Base-by-base conservation (phyloP, 768 basidiomycete species). In the Sarcomyxa edulis region DNA sequence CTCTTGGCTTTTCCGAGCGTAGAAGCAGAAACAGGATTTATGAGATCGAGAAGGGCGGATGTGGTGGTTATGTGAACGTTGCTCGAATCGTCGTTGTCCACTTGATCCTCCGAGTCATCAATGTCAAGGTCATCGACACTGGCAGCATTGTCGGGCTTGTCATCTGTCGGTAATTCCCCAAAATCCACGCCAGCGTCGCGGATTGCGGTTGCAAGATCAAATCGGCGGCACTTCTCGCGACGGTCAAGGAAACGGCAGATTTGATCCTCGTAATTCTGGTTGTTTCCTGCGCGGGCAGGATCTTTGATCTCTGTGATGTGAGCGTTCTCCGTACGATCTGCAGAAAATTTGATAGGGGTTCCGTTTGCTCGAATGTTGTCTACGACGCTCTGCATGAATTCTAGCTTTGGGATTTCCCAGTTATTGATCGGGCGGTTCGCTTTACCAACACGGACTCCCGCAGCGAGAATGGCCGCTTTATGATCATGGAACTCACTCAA, bases 351-450 rank as follows among this genome's bases (percentile, higher is more conserved):
- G 5, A 41, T 28, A 5, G 51, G 35, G 10, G 47, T 45, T 14
- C 59, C 59, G 23, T 46, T 44, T 0, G 16, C n/a, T 6, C 30
- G 12, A 15, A 51, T 55, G n/a, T 40, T 44, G 0, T 14, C 3
- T 1, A 22, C 4, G 12, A 60, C 45, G 25, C 47, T 52, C 9
- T 56, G 54, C 19, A 62, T 37, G 11, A 54, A 32, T 37, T 59
- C 59, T 12, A 61, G 46, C 39, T 66, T 66, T 0, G 53, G 60
- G 23, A 65, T 62, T 16, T 53, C 24, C 46, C 53, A 64, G 36
- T 60, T 37, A 18, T 55, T 19, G 23, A 56, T 44, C 12, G 45
- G 25, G 19, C 8, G 39, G 7, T 50, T 45, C 19, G 38, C 39
- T 23, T 45, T 35, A 6, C 53, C 51, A 10, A 18, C 14, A 21